Percentiles rank a stretch among this genome's conserved stretches.
These are phyloP conservation scores for Leccinum broughii DNA, from an alignment of 768 basidiomycete species.

Conservation along the genomic window DNA sequence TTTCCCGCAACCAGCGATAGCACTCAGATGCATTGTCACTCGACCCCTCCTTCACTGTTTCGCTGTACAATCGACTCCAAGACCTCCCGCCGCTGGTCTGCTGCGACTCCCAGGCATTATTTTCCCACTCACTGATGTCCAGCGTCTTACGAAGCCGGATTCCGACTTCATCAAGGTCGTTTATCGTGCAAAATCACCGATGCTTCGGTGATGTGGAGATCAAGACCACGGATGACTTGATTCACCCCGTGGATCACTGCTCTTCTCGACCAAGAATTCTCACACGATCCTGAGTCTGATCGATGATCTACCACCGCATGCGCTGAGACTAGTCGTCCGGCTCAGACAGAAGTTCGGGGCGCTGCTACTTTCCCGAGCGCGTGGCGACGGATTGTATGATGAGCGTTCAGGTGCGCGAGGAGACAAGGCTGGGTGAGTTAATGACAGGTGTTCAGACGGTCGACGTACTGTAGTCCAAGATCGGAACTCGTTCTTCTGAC, in stretches of 20 bases:
- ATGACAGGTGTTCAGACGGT: background rate
- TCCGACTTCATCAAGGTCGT: background rate
- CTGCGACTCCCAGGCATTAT: background rate
- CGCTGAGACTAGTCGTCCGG: conserved; percentile 2
- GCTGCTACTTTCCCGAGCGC: conserved; percentile 7
- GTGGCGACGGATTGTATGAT: conserved; percentile 17
- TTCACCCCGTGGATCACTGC: background rate
- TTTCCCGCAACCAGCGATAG: background rate
- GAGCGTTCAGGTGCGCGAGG: conserved; percentile 1
- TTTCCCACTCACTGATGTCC: background rate
- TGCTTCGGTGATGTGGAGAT: background rate
- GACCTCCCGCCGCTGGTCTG: background rate
- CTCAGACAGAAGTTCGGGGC: conserved; percentile 8
- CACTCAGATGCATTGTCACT: background rate
- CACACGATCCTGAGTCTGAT: background rate
- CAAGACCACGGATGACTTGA: background rate
- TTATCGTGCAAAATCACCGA: background rate
- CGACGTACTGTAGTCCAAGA: background rate
- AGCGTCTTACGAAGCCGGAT: background rate
- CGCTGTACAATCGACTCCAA: background rate
- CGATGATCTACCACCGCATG: background rate
- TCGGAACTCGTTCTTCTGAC: background rate
- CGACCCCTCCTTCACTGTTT: background rate
- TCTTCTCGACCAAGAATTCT: background rate
- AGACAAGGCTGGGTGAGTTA: background rate